Evolutionary conservation across 805 yeast species (phyloP).

Genomic region (Pichia phayaonensis): DNA sequence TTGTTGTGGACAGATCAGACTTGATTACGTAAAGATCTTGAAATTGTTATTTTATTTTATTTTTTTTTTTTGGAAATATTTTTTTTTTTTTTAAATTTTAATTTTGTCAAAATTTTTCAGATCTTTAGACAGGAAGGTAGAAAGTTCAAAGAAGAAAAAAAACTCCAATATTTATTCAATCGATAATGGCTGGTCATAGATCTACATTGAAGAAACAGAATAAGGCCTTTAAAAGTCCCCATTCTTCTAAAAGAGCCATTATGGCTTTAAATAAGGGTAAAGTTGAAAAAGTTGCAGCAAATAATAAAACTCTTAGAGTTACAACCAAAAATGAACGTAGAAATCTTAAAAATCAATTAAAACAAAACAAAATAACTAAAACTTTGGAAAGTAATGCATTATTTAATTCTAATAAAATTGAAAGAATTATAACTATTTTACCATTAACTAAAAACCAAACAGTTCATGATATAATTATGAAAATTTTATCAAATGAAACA

Average conservation of each 20-base stretch:
- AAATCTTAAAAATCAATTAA: constrained; percentile 70
- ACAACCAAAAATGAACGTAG: constrained; percentile 57
- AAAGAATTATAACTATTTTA: constrained; percentile 73
- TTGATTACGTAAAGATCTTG: background rate
- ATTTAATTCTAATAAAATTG: constrained; percentile 63
- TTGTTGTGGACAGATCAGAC: no score
- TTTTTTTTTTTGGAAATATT: background rate
- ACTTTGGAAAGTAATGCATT: constrained; percentile 54
- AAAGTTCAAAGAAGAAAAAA: background rate
- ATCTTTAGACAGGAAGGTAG: background rate
- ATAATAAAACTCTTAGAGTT: constrained; percentile 32
- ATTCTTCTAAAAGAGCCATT: constrained; percentile 80
- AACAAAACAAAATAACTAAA: constrained; percentile 59
- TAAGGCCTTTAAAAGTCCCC: constrained; percentile 86
- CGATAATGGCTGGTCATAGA: constrained; percentile 70
- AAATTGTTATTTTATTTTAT: no score
- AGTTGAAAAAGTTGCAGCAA: constrained; percentile 53
- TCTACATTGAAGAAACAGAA: constrained; percentile 76
- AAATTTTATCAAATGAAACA: constrained; percentile 34
- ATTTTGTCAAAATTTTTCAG: background rate
- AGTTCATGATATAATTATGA: constrained; percentile 44
- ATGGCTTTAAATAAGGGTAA: constrained; percentile 81
- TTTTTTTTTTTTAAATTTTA: background rate
- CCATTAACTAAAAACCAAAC: constrained; percentile 71
- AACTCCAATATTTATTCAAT: background rate